Evolutionary conservation across 1,284 basidiomycete genomes (phyloP).

Genomic region (Cutaneotrichosporon mucoides): DNA sequence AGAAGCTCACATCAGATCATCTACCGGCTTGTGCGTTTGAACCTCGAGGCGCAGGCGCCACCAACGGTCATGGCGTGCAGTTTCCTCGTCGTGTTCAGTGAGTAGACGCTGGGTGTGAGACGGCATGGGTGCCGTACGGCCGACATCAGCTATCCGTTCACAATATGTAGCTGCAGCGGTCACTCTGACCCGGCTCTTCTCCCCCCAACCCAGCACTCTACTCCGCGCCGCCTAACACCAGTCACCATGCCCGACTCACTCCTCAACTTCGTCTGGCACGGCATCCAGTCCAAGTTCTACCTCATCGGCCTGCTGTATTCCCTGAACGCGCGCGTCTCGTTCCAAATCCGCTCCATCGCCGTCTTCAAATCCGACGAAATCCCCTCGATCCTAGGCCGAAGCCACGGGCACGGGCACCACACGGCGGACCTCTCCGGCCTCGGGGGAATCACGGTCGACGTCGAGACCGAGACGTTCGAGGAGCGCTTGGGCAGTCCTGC

Average conservation of each 20-base stretch:
- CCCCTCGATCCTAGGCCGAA: no score
- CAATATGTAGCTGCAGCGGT: no score
- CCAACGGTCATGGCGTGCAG: conserved; percentile 22
- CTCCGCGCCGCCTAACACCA: background rate
- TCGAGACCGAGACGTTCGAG: conserved; percentile 19
- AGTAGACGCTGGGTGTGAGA: background rate
- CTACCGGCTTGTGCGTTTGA: conserved; percentile 25
- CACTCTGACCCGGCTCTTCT: no score
- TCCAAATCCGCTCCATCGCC: background rate
- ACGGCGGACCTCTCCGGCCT: no score
- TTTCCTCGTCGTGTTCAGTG: conserved; percentile 26
- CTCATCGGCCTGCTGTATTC: conserved; percentile 28
- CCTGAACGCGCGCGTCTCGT: conserved; percentile 19
- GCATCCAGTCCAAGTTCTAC: conserved; percentile 30
- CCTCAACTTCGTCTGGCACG: conserved; percentile 15
- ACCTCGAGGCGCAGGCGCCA: conserved; percentile 29
- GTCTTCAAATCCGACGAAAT: background rate
- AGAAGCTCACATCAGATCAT: conserved; percentile 17
- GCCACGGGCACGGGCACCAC: no score
- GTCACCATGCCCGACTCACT: conserved; percentile 16
- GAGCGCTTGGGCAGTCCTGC: background rate
- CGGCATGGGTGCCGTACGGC: no score
- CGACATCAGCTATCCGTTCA: no score
- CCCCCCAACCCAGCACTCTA: background rate
- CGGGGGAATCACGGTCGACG: conserved; percentile 14